Conservation (phyloP, 179 eudicot species). For the Camellia oleifera region DNA sequence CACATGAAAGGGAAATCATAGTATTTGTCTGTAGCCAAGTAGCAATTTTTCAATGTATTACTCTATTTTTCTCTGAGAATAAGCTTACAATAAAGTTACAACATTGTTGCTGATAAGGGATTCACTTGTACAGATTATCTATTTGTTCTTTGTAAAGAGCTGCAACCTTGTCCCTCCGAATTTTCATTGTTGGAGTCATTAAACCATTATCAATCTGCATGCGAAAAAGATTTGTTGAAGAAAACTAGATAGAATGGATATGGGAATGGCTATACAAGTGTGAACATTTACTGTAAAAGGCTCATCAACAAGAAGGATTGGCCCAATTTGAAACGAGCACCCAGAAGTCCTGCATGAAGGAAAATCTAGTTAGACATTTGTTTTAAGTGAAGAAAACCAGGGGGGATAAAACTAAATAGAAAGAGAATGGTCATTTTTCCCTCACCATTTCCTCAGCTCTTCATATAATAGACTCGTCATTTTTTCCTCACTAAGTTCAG, state of each 20-base stretch:
- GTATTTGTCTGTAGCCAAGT: neutral
- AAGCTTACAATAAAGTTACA: neutral
- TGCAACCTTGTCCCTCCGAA: conserved; percentile 74
- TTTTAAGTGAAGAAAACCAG: no score
- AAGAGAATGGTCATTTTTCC: no score
- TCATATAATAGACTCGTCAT: conserved; percentile 47
- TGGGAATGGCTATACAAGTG: neutral
- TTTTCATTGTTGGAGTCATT: conserved; percentile 94
- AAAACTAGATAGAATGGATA: neutral
- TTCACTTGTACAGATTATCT: conserved; percentile 58
- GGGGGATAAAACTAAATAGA: no score
- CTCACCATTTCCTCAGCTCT: neutral
- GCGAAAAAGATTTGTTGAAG: neutral
- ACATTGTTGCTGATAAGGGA: neutral
- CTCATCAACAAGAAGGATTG: conserved; percentile 73
- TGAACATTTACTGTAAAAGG: conserved; percentile 69
- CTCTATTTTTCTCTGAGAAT: neutral
- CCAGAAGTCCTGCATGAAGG: conserved; percentile 63
- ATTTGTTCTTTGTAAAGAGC: conserved; percentile 63
- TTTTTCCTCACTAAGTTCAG: conserved; percentile 51
- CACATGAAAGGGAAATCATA: neutral
- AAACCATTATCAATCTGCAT: conserved; percentile 88
- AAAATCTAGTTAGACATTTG: conserved; percentile 12
- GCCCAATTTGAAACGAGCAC: conserved; percentile 80
- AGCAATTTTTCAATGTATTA: neutral